Percentiles rank a stretch among this genome's conserved stretches.
These are phyloP conservation scores for Paraconiothyrium sp. DNA, from an alignment of 2,329 filamentous ascomycete genomes.

Conservation along the genomic window DNA sequence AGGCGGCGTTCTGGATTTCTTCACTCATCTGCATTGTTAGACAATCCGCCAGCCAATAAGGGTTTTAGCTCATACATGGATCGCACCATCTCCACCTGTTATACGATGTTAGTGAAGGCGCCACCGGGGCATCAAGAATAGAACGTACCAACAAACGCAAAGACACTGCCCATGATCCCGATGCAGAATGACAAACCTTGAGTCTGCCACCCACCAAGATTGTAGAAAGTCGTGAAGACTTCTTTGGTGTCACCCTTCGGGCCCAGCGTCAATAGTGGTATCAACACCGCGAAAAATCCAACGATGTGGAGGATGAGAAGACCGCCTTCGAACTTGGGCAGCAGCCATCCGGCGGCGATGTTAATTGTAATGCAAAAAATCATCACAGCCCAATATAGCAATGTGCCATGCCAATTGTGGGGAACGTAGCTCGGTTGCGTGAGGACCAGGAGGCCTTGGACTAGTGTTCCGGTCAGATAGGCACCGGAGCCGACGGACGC, in stretches of 20 bases:
- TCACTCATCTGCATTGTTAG: conserved; percentile 31
- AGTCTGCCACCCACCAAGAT: conserved; percentile 54
- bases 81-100: conserved; percentile 43
- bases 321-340: conserved; percentile 58
- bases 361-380: conserved; percentile 55
- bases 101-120: not conserved
- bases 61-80: conserved; percentile 41
- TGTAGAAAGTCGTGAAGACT: conserved; percentile 56
- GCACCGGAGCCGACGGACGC: conserved; percentile 40
- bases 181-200: conserved; percentile 49
- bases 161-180: conserved; percentile 4
- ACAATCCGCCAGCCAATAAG: not conserved
- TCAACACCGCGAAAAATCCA: conserved; percentile 59
- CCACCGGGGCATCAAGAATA: not conserved
- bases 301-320: conserved; percentile 57
- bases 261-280: conserved; percentile 54
- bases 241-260: conserved; percentile 42
- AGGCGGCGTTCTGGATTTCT: conserved; percentile 34
- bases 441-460: conserved; percentile 48
- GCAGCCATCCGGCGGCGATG: conserved; percentile 51
- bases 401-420: conserved; percentile 60
- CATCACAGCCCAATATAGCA: conserved; percentile 58
- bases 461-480: conserved; percentile 38
- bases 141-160: conserved; percentile 4
- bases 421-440: conserved; percentile 50